Base-by-base conservation (phyloP, 1,139 yeast species). In the Yamadazyma mexicana region DNA sequence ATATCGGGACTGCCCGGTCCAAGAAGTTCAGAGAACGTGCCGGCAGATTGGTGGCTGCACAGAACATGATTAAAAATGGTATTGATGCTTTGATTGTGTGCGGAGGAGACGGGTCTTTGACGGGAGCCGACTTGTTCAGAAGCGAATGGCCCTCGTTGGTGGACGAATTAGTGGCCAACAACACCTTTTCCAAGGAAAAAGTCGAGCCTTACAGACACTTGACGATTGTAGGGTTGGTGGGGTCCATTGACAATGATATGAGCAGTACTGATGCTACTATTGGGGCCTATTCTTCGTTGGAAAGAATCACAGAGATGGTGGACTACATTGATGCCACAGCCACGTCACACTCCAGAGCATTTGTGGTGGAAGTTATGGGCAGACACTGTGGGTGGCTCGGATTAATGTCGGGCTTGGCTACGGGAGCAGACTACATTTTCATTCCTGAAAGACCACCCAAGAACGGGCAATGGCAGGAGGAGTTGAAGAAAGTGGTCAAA, bases 361-460 rank as follows among this genome's bases (percentile, higher is more conserved):
- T 85, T 56, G 89, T 85, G 30, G 81, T 85, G 33, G 94, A 85
- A 62, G 94, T 85, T n/a, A 85, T 85, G 94, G 94, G 94, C 45
- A 75, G 94, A 62, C 92, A 85, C 55, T 85, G 94, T 69, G 94
- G 94, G 49, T 85, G 94, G 94, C 73, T 85, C 48, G 92, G 87
- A 1, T 66, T 85, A 49, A 84, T 84, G 87, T 85, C 92, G 2
- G 92, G 92, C 52, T 77, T 85, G 43, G 82, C 91, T 17, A 83
- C 92, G 12, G 81, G 86, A 56, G 92, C 94, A 1, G 94, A 85
- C 59, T 84, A 78, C 56, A 83, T 84, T 41, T 80, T 85, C 56
- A 84, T 85, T 42, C 94, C 94, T 9, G 94, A 85, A 64, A 79
- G 83, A 60, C 91, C 94, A 6, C 75, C 84, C 2, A 65, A 73